A percentile compares a stretch with the other conserved stretches of the same genome.
Evolutionary conservation across 257 asterid genomes (phyloP).

Genomic region (Haberlea rhodopensis): DNA sequence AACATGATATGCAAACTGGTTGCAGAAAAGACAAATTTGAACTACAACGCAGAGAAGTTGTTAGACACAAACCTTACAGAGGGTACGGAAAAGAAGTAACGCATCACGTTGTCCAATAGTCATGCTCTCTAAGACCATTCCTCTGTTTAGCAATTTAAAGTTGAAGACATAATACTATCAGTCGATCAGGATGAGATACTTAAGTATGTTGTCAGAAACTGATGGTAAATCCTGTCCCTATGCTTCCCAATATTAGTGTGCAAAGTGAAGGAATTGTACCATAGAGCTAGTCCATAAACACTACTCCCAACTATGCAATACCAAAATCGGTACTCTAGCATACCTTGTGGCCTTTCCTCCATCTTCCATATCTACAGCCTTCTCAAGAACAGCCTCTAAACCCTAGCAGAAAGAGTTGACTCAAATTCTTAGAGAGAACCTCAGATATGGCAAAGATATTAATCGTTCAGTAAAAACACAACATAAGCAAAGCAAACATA

Average conservation of each 20-base stretch:
- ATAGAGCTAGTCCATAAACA: conserved; percentile 24
- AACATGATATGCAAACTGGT: conserved; percentile 32
- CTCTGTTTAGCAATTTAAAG: conserved; percentile 50
- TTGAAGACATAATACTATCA: conserved; percentile 26
- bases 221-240: conserved; percentile 12
- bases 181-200: conserved; percentile 14
- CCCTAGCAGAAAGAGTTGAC: conserved; percentile 53
- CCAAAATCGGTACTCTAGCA: conserved; percentile 25
- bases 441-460: conserved; percentile 19
- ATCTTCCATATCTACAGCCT: conserved; percentile 94
- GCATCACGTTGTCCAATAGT: conserved; percentile 86
- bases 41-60: conserved; percentile 22
- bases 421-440: conserved; percentile 25
- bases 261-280: conserved; percentile 12
- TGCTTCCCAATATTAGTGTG: conserved; percentile 19
- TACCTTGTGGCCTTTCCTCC: conserved; percentile 87
- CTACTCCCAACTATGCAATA: conserved; percentile 23
- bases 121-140: conserved; percentile 65
- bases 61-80: conserved; percentile 81
- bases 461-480: conserved; percentile 17
- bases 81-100: conserved; percentile 90
- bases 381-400: conserved; percentile 97
- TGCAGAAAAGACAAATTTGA: conserved; percentile 26
- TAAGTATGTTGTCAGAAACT: conserved; percentile 16
- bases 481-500: conserved; percentile 19